Base-by-base conservation (phyloP, 768 basidiomycete genomes). In the Boletus subcaerulescens region DNA sequence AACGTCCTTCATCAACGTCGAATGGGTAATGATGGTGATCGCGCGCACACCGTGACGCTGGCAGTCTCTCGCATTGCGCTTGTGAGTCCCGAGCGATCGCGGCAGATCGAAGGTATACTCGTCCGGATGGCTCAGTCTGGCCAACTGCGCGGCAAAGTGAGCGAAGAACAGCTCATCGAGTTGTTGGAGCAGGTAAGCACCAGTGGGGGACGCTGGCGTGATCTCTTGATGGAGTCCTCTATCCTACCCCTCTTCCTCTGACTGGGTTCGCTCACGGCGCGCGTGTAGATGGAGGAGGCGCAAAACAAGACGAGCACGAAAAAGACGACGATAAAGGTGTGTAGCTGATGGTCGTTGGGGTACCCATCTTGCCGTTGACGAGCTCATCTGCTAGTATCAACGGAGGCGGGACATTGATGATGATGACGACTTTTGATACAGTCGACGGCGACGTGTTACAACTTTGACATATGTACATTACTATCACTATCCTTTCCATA, bases 51-150 rank as follows among this genome's bases (percentile, higher is more conserved):
- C 3, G 29, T 47, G 17, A 14, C 14, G 33, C 33, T 9, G 33
- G 5, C 65, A 96, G 93, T 95, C 52, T 86, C 90, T 11, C 85
- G 94, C 46, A 95, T 96, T 59, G 81, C 86, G 5, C 83, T 96
- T 29, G 93, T 95, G 61, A 89, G 89, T 60, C 86, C 91, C 0
- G 84, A 89, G 39, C 77, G 91, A 66, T 87, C 91, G 17, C 79
- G 80, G 58, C 84, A 92, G 68, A 89, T 96, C 60, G 90, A 94
- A 71, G 75, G 73, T 4, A 83, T 93, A 53, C 75, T 96, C 32
- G 60, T 89, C 39, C 80, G 89, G 39, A 92, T 93, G 89, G 91
- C 85, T 9, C 90, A 92, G 72, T 77, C 81, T 1, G 91, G 93
- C 8, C 91, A 93, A 68, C 69, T 96, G 38, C 79, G 87, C 42